Conservation (phyloP, 75 land plant genomes). For the Pinus tabuliformis region DNA sequence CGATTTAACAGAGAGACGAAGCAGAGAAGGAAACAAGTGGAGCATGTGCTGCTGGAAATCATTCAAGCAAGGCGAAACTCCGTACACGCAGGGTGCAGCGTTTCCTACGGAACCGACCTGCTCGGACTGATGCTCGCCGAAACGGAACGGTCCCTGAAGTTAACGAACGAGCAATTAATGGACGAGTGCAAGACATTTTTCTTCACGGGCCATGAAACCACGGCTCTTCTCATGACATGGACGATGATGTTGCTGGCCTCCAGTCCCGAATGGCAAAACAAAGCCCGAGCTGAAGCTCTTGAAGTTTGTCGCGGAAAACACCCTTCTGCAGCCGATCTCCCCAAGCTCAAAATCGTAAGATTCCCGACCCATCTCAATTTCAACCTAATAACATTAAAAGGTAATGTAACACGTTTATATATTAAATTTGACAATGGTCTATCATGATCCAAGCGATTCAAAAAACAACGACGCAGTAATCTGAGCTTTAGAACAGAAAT, state of each 20-base stretch:
- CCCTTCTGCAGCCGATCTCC: conserved; percentile 49
- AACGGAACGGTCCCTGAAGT: neutral
- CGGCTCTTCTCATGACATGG: conserved; percentile 79
- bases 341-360: conserved; percentile 73
- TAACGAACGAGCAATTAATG: conserved; percentile 56
- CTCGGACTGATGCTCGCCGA: conserved; percentile 67
- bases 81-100: conserved; percentile 37
- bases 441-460: no score
- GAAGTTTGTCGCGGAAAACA: conserved; percentile 30
- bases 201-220: conserved; percentile 94
- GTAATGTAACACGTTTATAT: no score
- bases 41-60: conserved; percentile 64
- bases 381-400: neutral
- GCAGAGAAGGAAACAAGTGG: conserved; percentile 55
- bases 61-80: conserved; percentile 51
- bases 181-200: conserved; percentile 96
- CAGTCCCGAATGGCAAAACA: conserved; percentile 84
- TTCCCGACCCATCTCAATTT: neutral
- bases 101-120: conserved; percentile 69
- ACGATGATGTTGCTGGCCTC: conserved; percentile 83
- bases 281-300: conserved; percentile 61
- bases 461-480: no score
- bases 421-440: no score
- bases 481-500: no score
- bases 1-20: conserved; percentile 64